phyloP scores from a whole-genome alignment of 208 protist genomes.

The Leishmania martiniquensis region DNA sequence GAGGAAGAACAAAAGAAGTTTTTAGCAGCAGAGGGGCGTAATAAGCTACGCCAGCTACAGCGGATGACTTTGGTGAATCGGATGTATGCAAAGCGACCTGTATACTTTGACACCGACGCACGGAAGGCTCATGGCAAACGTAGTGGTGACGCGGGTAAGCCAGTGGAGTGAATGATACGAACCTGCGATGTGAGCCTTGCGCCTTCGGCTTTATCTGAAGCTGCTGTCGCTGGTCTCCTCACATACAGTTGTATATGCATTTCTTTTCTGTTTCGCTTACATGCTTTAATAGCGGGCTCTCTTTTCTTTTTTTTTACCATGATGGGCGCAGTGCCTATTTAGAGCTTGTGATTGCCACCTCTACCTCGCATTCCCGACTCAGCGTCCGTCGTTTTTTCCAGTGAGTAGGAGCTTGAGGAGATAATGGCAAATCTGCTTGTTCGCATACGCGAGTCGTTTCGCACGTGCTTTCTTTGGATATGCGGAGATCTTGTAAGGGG shows the following conservation, averaged over 20 bases:
- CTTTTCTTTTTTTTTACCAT: neutral
- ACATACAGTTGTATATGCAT: neutral
- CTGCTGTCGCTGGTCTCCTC: neutral
- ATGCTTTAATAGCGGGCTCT: neutral
- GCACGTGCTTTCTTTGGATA: neutral
- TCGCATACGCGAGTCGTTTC: neutral
- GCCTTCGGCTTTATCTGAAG: neutral
- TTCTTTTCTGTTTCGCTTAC: neutral
- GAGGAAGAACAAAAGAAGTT: slow-evolving; percentile 64
- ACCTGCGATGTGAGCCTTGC: neutral
- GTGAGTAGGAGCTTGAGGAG: neutral
- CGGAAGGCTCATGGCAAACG: slow-evolving; percentile 13
- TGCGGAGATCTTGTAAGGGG: neutral
- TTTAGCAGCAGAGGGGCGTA: slow-evolving; percentile 46
- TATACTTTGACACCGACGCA: slow-evolving; percentile 61
- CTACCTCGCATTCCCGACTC: neutral
- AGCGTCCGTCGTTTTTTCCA: neutral
- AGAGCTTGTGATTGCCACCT: neutral
- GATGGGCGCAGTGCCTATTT: neutral
- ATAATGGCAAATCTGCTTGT: neutral
- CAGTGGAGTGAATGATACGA: slow-evolving; percentile 14
- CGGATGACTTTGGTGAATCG: slow-evolving; percentile 87
- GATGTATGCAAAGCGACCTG: slow-evolving; percentile 69
- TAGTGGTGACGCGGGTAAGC: neutral
- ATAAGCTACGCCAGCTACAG: slow-evolving; percentile 79